Evolutionary conservation across 208 protist species (phyloP), one percentile per base, ranked within the genome.

Genomic region (Vickermania spadyakhi): DNA sequence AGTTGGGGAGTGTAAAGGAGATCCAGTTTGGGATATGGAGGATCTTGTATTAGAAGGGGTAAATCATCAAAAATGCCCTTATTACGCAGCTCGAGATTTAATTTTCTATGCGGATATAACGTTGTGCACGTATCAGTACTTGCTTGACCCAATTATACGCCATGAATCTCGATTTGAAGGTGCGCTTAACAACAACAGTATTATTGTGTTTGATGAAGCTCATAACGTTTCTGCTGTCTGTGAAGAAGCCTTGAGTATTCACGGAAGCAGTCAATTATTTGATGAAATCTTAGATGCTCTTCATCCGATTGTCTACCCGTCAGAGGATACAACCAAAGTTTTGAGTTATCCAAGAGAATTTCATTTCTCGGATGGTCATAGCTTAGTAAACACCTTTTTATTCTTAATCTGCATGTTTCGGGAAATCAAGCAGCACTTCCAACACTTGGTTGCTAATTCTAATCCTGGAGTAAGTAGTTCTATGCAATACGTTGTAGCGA

Each of bases 41-140:
- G 95, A 98, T 64, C 65, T 98, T 7, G 74, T 96, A 1, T 50
- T 73, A 42, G 73, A 89, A 28, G 93, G 94, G 4, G 57, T 61
- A 2, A 65, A 68, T 0, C 63, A 75, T 2, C 55, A 64, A 29
- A 71, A 83, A 52, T 99, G 97, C 74, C 96, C 97, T 13, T 99
- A 96, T 67, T 98, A 96, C 82, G 76, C 91, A 2, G 67, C 86
- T 1, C 82, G 91, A 18, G 88, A 95, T 36, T 64, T 94, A 7
- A 63, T 87, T 23, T 78, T 83, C 42, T 83, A 68, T 30, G 83
- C 95, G 0, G 88, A 98, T 51, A 73, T 99, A 22, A 84, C 95
- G 56, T 98, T 99, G 59, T 82, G 91, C 62, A 97, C 97, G 5
- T 99, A 99, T 75, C 97, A 97, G 65, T 99, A 99, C 70, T 61